Percentiles rank a stretch among this genome's conserved stretches.
Conservation (phyloP, 495 filamentous ascomycete genomes). For the Trichoderma virens region DNA sequence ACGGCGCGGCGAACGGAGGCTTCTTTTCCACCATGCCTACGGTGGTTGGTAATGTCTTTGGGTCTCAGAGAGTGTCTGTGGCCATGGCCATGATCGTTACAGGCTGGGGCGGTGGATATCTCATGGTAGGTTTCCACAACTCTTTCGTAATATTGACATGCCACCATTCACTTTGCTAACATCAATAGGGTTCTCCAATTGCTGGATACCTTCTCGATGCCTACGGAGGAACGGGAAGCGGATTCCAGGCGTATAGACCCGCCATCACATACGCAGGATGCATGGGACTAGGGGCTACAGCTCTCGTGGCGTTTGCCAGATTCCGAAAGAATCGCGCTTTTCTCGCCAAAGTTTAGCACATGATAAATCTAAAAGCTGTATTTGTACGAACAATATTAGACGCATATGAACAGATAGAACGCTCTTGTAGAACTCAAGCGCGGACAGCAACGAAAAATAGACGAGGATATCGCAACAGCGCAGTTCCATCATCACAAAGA, state of each 20-base stretch:
- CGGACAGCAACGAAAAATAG: constrained; percentile 2
- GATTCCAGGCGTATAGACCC: constrained; percentile 44
- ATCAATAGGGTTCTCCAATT: constrained; percentile 44
- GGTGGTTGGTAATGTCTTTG: constrained; percentile 51
- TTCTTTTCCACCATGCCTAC: constrained; percentile 57
- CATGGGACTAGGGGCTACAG: constrained; percentile 27
- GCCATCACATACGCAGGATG: constrained; percentile 52
- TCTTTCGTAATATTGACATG: too few species aligned
- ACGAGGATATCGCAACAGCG: constrained; percentile 1
- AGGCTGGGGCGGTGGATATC: constrained; percentile 52
- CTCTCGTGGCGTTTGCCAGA: constrained; percentile 21
- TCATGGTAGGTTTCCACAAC: constrained; percentile 37
- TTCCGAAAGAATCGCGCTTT: constrained; percentile 21
- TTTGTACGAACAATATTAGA: background rate
- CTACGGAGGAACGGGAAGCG: constrained; percentile 38
- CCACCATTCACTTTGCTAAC: background rate
- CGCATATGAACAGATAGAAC: background rate
- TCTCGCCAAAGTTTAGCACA: constrained; percentile 25
- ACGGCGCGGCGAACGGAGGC: constrained; percentile 48
- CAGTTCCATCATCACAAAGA: background rate
- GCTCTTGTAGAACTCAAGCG: background rate
- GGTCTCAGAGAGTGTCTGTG: constrained; percentile 43
- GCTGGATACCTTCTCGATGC: constrained; percentile 52
- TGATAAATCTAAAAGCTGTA: background rate
- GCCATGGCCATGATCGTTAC: constrained; percentile 57